phyloP scores from a whole-genome alignment of 129 eudicot genomes.

The Ambrosia artemisiifolia region DNA sequence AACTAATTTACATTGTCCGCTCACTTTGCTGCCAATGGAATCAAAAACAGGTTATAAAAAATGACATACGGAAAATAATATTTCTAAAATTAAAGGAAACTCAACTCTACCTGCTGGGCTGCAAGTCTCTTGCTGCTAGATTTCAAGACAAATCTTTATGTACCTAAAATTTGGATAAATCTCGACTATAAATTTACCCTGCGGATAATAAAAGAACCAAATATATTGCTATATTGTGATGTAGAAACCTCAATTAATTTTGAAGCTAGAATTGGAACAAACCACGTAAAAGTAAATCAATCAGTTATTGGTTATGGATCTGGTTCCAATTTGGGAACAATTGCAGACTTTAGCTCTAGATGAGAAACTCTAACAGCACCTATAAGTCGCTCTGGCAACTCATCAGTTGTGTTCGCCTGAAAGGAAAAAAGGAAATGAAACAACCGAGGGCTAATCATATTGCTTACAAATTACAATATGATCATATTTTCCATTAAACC shows the following conservation, averaged over 20 bases:
- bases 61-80: neutral
- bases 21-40: slow-evolving; percentile 12
- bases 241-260: neutral
- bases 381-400: slow-evolving; percentile 87
- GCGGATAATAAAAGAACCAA: neutral
- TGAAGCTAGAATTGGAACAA: slow-evolving; percentile 10
- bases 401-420: slow-evolving; percentile 84
- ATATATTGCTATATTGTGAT: neutral
- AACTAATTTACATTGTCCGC: slow-evolving; percentile 14
- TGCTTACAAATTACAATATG: neutral
- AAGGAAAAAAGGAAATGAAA: neutral
- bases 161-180: slow-evolving; percentile 23
- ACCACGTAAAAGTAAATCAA: slow-evolving; percentile 16
- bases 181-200: neutral
- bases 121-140: slow-evolving; percentile 23
- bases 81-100: neutral
- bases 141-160: slow-evolving; percentile 13
- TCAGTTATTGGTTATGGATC: slow-evolving; percentile 35
- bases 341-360: slow-evolving; percentile 81
- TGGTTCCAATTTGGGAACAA: slow-evolving; percentile 69
- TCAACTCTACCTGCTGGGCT: slow-evolving; percentile 18
- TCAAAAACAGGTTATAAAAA: neutral
- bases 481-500: neutral
- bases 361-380: slow-evolving; percentile 96
- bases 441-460: neutral